Conservation (phyloP, 257 asterid species). For the Salvia hispanica region DNA sequence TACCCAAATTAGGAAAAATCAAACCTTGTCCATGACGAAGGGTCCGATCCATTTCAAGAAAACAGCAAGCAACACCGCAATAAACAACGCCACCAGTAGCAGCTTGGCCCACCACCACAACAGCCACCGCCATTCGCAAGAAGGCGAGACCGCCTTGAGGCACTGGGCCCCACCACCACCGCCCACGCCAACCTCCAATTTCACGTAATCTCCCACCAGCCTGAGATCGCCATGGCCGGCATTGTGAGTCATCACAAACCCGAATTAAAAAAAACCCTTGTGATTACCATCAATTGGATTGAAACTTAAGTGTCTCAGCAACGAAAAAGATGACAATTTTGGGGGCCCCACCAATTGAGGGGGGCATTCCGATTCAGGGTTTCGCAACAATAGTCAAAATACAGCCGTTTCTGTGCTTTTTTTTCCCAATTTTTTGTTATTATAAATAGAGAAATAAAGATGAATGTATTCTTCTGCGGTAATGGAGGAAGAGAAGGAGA, state of each 20-base stretch:
- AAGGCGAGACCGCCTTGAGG: slow-evolving; percentile 24
- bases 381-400: slow-evolving; percentile 34
- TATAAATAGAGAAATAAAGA: not conserved
- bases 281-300: slow-evolving; percentile 12
- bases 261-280: slow-evolving; percentile 2
- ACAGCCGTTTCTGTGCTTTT: slow-evolving; percentile 31
- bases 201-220: slow-evolving; percentile 53
- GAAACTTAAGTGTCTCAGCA: slow-evolving; percentile 9
- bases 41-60: slow-evolving; percentile 79
- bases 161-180: slow-evolving; percentile 21
- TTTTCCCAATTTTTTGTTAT: not conserved
- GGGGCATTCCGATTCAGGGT: slow-evolving; percentile 27
- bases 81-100: slow-evolving; percentile 40
- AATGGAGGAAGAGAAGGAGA: slow-evolving; percentile 30
- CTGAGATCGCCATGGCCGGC: slow-evolving; percentile 38
- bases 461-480: slow-evolving; percentile 3
- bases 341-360: slow-evolving; percentile 34
- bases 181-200: slow-evolving; percentile 49
- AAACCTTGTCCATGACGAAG: slow-evolving; percentile 73
- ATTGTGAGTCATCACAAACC: slow-evolving; percentile 43
- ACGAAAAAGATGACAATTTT: slow-evolving; percentile 10
- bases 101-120: slow-evolving; percentile 84
- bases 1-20: not conserved
- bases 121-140: slow-evolving; percentile 43
- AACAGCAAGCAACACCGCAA: slow-evolving; percentile 57